Conservation (phyloP, 805 yeast species). For the Yarrowia alimentaria region DNA sequence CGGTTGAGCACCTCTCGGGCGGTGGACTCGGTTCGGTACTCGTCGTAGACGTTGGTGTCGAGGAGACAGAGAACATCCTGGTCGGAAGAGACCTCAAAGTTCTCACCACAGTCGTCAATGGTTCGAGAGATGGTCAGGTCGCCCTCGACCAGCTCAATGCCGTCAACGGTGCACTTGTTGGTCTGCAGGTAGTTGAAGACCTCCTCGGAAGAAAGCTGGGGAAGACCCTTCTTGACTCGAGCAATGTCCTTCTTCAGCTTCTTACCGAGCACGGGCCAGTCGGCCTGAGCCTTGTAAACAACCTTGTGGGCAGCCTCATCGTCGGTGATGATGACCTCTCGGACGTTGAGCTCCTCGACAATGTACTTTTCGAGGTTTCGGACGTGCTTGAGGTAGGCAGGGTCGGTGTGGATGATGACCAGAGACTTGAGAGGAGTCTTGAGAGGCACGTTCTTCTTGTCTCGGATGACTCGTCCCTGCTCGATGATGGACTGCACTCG, state of each 20-base stretch:
- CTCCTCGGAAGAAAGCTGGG: constrained; percentile 72
- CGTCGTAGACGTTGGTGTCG: constrained; percentile 84
- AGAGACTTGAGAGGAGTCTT: constrained; percentile 91
- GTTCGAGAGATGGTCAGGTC: constrained; percentile 91
- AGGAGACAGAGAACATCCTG: constrained; percentile 85
- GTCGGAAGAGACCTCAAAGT: constrained; percentile 84
- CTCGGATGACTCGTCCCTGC: constrained; percentile 93
- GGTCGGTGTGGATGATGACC: constrained; percentile 80
- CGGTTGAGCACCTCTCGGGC: constrained; percentile 97
- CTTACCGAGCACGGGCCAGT: constrained; percentile 98
- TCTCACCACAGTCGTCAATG: constrained; percentile 67
- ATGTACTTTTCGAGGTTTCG: constrained; percentile 75
- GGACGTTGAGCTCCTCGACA: constrained; percentile 86
- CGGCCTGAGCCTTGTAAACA: constrained; percentile 91
- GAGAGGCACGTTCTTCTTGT: constrained; percentile 87
- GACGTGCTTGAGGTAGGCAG: constrained; percentile 70
- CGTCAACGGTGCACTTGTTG: constrained; percentile 82
- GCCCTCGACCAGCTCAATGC: constrained; percentile 80
- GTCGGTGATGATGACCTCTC: constrained; percentile 80
- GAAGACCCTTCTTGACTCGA: constrained; percentile 91
- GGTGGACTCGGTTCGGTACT: constrained; percentile 86
- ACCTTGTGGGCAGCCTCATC: constrained; percentile 93
- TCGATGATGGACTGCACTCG: constrained; percentile 98
- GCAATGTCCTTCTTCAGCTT: constrained; percentile 92
- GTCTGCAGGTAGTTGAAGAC: constrained; percentile 70